A percentile compares a stretch with the other conserved stretches of the same genome.
These are phyloP conservation scores for Bacterosira constricta DNA, from an alignment of 108 stramenopile genomes.

Conservation along the genomic window DNA sequence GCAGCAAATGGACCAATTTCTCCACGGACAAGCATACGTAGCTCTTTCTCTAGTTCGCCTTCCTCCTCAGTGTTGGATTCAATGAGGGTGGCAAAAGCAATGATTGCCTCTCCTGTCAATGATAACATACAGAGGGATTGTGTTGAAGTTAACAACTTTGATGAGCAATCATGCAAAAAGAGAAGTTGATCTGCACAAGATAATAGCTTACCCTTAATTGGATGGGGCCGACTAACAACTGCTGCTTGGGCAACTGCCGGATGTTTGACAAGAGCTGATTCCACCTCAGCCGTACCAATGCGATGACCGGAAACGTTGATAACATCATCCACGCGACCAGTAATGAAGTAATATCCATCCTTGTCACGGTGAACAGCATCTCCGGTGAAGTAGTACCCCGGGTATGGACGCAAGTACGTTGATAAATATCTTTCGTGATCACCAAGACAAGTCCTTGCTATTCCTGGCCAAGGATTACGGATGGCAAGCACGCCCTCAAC, in stretches of 20 bases:
- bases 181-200: background rate
- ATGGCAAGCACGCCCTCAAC: slow-evolving; percentile 86
- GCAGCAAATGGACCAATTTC: slow-evolving; percentile 87
- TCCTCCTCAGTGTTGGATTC: slow-evolving; percentile 50
- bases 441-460: slow-evolving; percentile 79
- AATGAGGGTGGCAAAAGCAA: slow-evolving; percentile 81
- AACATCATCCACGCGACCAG: slow-evolving; percentile 91
- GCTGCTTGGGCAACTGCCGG: slow-evolving; percentile 84
- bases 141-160: background rate
- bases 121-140: background rate
- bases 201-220: slow-evolving; percentile 67
- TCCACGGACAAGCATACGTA: slow-evolving; percentile 68
- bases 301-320: slow-evolving; percentile 89
- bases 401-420: slow-evolving; percentile 82
- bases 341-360: slow-evolving; percentile 91
- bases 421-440: slow-evolving; percentile 85
- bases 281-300: slow-evolving; percentile 85
- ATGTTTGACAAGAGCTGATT: slow-evolving; percentile 84
- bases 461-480: slow-evolving; percentile 76
- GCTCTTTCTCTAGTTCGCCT: slow-evolving; percentile 73
- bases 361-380: slow-evolving; percentile 81
- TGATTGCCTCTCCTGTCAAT: slow-evolving; percentile 71
- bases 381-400: slow-evolving; percentile 88
- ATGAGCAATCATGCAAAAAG: background rate
- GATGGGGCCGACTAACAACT: slow-evolving; percentile 83